Conservation (phyloP, 208 protist genomes). For the Vickermania ingenoplastis region DNA sequence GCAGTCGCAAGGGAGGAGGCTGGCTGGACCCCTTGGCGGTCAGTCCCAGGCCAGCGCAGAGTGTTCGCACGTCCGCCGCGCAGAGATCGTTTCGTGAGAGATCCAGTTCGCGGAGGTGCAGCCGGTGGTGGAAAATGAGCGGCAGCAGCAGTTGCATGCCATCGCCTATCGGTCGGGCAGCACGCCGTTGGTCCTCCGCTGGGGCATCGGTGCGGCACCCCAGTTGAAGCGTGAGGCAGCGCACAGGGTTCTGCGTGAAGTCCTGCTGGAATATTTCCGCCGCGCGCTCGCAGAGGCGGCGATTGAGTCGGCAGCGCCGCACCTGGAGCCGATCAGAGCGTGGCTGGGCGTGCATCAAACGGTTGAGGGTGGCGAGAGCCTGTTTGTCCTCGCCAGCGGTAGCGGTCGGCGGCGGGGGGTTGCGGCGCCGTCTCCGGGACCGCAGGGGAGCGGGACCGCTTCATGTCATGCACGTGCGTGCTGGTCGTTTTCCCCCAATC, state of each 20-base stretch:
- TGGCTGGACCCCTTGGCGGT: not conserved
- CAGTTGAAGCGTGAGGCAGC: constrained; percentile 67
- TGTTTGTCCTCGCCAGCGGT: too few species aligned
- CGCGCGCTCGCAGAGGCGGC: constrained; percentile 57
- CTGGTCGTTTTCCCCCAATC: too few species aligned
- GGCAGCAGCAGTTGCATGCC: constrained; percentile 66
- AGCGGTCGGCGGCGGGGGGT: too few species aligned
- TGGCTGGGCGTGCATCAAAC: constrained; percentile 72
- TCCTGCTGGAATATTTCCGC: constrained; percentile 59
- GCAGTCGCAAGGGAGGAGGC: constrained; percentile 48
- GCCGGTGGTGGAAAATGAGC: constrained; percentile 42
- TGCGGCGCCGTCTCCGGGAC: too few species aligned
- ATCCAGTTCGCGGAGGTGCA: constrained; percentile 62
- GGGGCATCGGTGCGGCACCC: constrained; percentile 37
- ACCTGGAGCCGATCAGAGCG: constrained; percentile 81
- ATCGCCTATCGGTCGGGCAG: not conserved
- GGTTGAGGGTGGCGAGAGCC: constrained; percentile 72
- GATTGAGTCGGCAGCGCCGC: constrained; percentile 57
- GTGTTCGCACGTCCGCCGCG: constrained; percentile 43
- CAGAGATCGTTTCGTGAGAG: constrained; percentile 68
- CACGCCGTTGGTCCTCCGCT: constrained; percentile 3
- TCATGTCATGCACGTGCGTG: too few species aligned
- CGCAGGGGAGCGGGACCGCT: too few species aligned
- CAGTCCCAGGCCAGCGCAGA: constrained; percentile 47
- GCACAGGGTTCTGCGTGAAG: constrained; percentile 72